Percentiles rank a stretch among this genome's conserved stretches.
phyloP scores from a whole-genome alignment of 768 basidiomycete species.

The Termitomyces sp. region DNA sequence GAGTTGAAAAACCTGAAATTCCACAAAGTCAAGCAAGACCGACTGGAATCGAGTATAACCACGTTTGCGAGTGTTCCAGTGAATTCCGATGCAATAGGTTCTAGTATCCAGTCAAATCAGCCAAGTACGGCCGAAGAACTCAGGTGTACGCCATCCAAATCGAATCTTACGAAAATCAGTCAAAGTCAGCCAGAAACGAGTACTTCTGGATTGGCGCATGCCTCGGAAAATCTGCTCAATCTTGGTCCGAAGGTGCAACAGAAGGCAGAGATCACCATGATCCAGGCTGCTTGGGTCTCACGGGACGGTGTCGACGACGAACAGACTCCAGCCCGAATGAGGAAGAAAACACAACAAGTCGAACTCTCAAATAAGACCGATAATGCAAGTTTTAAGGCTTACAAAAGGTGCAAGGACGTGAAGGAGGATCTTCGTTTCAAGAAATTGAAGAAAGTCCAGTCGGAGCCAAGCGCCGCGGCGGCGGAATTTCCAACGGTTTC shows the following conservation, averaged over 20 bases:
- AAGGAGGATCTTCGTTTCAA: too few species aligned
- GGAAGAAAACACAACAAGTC: neutral
- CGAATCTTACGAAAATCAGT: neutral
- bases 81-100: neutral
- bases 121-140: neutral
- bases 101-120: neutral
- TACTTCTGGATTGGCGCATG: neutral
- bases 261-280: neutral
- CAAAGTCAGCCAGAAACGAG: neutral
- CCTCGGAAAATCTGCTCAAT: neutral
- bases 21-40: neutral
- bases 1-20: neutral
- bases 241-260: neutral
- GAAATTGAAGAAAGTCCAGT: neutral
- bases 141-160: neutral
- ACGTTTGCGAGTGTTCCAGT: neutral
- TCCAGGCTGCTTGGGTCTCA: neutral
- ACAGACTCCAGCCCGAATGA: neutral
- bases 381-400: too few species aligned
- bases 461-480: neutral
- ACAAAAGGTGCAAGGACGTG: too few species aligned
- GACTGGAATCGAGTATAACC: neutral
- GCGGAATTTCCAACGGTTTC: neutral
- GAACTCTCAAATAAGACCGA: neutral
- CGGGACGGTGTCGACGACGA: neutral